A percentile compares a stretch with the other conserved stretches of the same genome.
phyloP scores from a whole-genome alignment of 2,329 filamentous ascomycete species.

The Akanthomyces lecanii region DNA sequence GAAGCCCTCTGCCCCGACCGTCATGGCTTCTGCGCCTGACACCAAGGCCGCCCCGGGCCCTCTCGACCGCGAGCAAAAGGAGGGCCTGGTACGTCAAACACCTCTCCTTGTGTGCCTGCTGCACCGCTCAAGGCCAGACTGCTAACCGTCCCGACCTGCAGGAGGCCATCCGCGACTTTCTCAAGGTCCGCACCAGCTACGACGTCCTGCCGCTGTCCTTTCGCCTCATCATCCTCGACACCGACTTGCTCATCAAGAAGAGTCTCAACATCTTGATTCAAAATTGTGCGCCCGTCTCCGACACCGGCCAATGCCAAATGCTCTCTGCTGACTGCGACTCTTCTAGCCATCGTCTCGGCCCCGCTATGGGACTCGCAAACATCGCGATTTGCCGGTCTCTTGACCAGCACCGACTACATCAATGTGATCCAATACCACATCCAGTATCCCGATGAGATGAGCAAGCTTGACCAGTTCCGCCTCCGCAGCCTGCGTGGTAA shows the following conservation, averaged over 20 bases:
- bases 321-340: constrained; percentile 19
- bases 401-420: constrained; percentile 96
- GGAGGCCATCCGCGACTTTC: constrained; percentile 90
- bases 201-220: constrained; percentile 96
- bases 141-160: constrained; percentile 34
- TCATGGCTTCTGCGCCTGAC: constrained; percentile 35
- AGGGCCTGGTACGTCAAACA: constrained; percentile 62
- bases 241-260: constrained; percentile 91
- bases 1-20: constrained; percentile 29
- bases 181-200: constrained; percentile 94
- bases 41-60: constrained; percentile 46
- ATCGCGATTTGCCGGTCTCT: constrained; percentile 86
- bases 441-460: constrained; percentile 87
- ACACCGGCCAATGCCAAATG: background rate
- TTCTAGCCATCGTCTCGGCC: constrained; percentile 87
- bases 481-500: constrained; percentile 85
- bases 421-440: constrained; percentile 99
- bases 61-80: constrained; percentile 71
- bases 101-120: background rate
- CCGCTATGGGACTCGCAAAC: constrained; percentile 94
- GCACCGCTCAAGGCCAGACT: background rate
- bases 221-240: constrained; percentile 93
- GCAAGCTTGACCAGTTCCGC: constrained; percentile 88
- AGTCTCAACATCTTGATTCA: constrained; percentile 92
- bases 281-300: constrained; percentile 61